Evolutionary conservation across 768 basidiomycete genomes (phyloP), one percentile per base, ranked within the genome.

Genomic region (Russula sp.): DNA sequence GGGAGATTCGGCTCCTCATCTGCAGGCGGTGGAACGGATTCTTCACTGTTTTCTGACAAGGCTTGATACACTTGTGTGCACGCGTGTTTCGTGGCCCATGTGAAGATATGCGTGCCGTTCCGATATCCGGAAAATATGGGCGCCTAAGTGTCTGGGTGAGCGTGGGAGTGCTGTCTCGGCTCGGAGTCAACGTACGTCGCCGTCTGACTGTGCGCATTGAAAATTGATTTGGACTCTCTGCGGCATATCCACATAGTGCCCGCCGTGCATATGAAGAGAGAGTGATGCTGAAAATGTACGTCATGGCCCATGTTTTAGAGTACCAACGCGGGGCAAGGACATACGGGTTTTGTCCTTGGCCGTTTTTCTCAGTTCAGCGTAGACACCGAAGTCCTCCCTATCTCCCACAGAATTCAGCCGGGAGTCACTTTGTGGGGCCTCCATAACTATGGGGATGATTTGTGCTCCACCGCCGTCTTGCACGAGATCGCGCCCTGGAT

Each of bases 61-160:
- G 64, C 22, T 35, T 35, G 49, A 16, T 62, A 55, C 27, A 45
- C 50, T 53, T 54, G 63, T 27, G 67, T 64, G 48, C 71, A 73
- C 11, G 72, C 74, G 39, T 72, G 68, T 62, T 71, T 70, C 20
- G 70, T 70, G 39, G 55, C 61, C 72, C 71, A 73, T 40, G 61
- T 54, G 68, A 73, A 71, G 3, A 68, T 61, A 55, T 73, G 71
- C 1, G 68, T 71, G n/a, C 71, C 71, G 55, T 70, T 68, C 71
- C 68, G 72, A 13, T 59, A 42, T 62, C 66, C 69, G 1, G 59
- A 55, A 32, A 55, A 57, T 10, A 49, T 60, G 7, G 69, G 69
- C 39, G 11, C 32, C 58, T 59, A 53, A n/a, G 49, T 16, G 16
- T 8, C 18, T 48, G 32, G 18, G 37, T 55, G 35, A 55, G 32